phyloP scores from a whole-genome alignment of 305 asterid species.

The Solanum chacoense region DNA sequence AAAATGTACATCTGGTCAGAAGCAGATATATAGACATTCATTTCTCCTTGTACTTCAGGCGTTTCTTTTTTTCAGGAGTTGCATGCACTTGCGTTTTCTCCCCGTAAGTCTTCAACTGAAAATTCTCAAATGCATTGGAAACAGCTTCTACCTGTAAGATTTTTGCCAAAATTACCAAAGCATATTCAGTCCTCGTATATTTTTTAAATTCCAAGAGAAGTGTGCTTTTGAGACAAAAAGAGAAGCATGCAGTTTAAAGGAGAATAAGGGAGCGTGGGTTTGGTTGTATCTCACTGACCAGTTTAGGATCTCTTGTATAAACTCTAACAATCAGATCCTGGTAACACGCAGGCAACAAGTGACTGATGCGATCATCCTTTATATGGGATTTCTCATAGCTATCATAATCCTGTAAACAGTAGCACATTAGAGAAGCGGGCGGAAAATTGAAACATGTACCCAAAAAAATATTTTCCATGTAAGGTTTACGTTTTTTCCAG shows the following conservation, averaged over 20 bases:
- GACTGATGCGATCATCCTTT: constrained; percentile 51
- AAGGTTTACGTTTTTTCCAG: neutral
- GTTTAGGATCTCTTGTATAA: constrained; percentile 60
- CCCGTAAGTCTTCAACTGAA: constrained; percentile 65
- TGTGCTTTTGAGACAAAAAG: neutral
- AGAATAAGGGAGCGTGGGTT: neutral
- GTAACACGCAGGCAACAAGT: constrained; percentile 66
- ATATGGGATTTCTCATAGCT: constrained; percentile 37
- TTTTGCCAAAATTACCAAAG: neutral
- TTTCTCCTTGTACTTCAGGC: neutral
- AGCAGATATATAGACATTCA: neutral
- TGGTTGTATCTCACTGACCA: constrained; percentile 27
- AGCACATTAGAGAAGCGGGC: neutral
- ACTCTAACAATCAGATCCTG: constrained; percentile 88
- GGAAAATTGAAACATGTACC: neutral
- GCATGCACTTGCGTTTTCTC: constrained; percentile 71
- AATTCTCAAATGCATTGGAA: constrained; percentile 69
- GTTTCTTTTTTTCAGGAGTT: constrained; percentile 68
- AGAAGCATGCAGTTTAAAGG: neutral
- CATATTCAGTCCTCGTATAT: neutral
- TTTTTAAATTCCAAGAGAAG: neutral
- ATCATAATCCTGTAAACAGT: constrained; percentile 49
- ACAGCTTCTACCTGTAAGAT: constrained; percentile 59
- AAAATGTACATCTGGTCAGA: neutral
- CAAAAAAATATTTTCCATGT: neutral